These are phyloP conservation scores for Schoenoplectus tabernaemontani DNA, from an alignment of 202 grass and related monocot genomes.

Conservation along the genomic window DNA sequence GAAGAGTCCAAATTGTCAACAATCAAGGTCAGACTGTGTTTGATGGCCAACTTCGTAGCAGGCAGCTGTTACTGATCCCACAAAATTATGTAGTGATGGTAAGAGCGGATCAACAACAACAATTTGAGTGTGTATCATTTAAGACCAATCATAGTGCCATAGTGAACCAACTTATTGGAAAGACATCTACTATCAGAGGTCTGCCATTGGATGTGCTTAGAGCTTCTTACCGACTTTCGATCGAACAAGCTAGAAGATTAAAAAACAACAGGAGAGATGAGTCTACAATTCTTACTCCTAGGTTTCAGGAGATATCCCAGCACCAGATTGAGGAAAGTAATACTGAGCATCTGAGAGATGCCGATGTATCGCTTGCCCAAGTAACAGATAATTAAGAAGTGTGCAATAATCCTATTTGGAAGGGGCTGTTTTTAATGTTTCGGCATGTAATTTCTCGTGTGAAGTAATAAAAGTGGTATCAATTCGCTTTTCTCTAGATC, in stretches of 20 bases:
- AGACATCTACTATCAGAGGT: constrained; percentile 17
- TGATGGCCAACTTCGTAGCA: constrained; percentile 20
- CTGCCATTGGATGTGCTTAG: constrained; percentile 26
- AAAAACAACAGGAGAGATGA: constrained; percentile 23
- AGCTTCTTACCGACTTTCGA: constrained; percentile 23
- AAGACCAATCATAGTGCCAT: constrained; percentile 26
- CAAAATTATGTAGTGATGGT: constrained; percentile 10
- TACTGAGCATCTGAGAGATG: neutral
- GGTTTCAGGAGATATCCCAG: neutral
- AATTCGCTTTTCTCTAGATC: too few species aligned
- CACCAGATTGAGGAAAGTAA: neutral
- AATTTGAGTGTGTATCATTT: too few species aligned
- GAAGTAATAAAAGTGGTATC: neutral
- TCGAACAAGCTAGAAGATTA: constrained; percentile 14
- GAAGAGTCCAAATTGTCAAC: constrained; percentile 30
- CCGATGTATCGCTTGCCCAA: neutral
- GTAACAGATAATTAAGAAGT: neutral
- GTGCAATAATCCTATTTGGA: neutral
- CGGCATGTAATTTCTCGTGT: neutral
- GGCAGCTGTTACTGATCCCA: constrained; percentile 25
- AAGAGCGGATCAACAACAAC: constrained; percentile 10
- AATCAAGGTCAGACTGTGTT: constrained; percentile 26
- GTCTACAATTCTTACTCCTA: constrained; percentile 11
- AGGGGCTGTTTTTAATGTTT: neutral
- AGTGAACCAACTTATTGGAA: constrained; percentile 25